Conservation (phyloP, 495 filamentous ascomycete species). For the Hypoxylon rickii region DNA sequence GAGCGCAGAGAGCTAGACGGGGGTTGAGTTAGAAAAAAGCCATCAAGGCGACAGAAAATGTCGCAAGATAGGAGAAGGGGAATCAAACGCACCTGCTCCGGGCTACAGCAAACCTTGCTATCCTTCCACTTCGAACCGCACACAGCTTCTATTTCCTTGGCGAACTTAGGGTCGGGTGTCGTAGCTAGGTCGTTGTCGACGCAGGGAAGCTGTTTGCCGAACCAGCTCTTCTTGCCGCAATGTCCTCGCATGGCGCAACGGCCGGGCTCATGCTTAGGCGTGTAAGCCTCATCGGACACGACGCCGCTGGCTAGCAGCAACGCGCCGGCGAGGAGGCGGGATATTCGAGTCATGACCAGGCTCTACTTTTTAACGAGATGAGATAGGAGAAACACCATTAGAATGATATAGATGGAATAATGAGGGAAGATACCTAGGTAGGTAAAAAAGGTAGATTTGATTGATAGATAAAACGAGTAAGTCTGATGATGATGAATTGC, state of each 20-base stretch:
- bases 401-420: no score
- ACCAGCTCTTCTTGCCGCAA: conserved; percentile 87
- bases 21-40: conserved; percentile 19
- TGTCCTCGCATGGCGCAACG: conserved; percentile 90
- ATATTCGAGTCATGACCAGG: conserved; percentile 37
- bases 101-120: conserved; percentile 80
- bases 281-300: conserved; percentile 44
- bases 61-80: conserved; percentile 5
- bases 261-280: conserved; percentile 79
- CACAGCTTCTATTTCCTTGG: conserved; percentile 77
- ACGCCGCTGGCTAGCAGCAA: conserved; percentile 43
- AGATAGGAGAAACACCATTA: conserved; percentile 19
- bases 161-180: conserved; percentile 67
- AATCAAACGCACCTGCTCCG: conserved; percentile 68
- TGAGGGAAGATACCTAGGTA: no score
- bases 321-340: conserved; percentile 41
- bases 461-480: conserved; percentile 4
- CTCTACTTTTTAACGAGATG: conserved; percentile 19
- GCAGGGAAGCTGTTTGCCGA: conserved; percentile 85
- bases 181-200: conserved; percentile 88
- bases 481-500: conserved; percentile 1
- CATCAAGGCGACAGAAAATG: neutral
- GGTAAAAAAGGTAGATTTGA: no score
- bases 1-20: conserved; percentile 70
- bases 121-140: conserved; percentile 86